phyloP scores from a whole-genome alignment of 352 stramenopile genomes.

The Globisporangium paddicum region DNA sequence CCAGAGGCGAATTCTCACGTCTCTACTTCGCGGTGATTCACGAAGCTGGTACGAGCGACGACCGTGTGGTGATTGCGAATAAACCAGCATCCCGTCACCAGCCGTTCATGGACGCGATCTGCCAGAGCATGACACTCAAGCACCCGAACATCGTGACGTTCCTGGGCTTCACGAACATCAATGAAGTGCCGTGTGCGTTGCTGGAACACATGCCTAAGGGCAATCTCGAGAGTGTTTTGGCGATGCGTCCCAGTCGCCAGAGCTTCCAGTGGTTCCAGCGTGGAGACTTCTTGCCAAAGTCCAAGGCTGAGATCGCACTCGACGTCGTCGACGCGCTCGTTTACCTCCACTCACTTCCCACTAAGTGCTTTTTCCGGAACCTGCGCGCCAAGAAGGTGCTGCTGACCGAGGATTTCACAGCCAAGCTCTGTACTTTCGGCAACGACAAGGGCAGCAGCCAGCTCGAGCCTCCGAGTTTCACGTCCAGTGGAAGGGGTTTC shows the following conservation, averaged over 20 bases:
- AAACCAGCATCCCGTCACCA: not conserved
- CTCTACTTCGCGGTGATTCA: not conserved
- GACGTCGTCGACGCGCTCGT: constrained; percentile 64
- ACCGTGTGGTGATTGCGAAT: constrained; percentile 5
- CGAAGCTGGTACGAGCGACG: not conserved
- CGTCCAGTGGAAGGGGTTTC: constrained; percentile 1
- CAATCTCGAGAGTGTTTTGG: constrained; percentile 32
- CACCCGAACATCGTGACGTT: constrained; percentile 37
- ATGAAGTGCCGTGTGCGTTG: constrained; percentile 24
- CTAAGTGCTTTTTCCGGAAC: constrained; percentile 30
- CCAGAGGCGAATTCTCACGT: not conserved
- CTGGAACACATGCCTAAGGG: constrained; percentile 42
- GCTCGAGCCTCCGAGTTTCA: not conserved
- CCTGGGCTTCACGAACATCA: constrained; percentile 28
- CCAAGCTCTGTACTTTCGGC: constrained; percentile 50
- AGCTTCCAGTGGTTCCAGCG: constrained; percentile 32
- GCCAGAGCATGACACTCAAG: constrained; percentile 18
- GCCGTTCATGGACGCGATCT: constrained; percentile 32
- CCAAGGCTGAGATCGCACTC: constrained; percentile 69
- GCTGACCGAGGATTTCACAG: constrained; percentile 34
- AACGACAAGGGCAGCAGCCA: not conserved
- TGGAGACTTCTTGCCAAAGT: constrained; percentile 22
- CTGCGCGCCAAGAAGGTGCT: constrained; percentile 43
- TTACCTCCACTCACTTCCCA: constrained; percentile 58
- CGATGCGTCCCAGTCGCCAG: constrained; percentile 18